Base-by-base conservation (phyloP, 371 early-diverging fungal genomes). In the Lichtheimia ornata region DNA sequence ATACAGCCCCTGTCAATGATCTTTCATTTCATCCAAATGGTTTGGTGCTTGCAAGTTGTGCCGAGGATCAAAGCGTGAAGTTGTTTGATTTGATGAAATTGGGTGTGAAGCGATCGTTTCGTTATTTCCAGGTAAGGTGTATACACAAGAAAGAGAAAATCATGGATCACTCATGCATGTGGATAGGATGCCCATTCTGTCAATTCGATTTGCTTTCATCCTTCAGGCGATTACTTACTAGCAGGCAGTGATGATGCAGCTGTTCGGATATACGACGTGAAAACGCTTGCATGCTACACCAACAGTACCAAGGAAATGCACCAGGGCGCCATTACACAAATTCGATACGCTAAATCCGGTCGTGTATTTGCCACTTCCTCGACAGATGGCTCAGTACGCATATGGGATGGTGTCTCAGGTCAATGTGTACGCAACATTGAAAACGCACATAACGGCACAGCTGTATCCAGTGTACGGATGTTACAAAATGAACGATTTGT, bases 11-110 rank as follows among this genome's bases (percentile, higher is more conserved):
- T 28, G 89, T 97, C 22, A 95, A 91, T 35, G 95, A 94, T 57
- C 72, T 95, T 11, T 85, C 87, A 35, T 97, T 96, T 70, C 97
- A 97, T 65, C 97, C 97, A 6, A 95, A 95, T 62, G 93, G 94
- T 15, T 73, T 89, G 9, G 92, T 94, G 3, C 81, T 97, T 28
- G 97, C 96, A 1, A 89, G 91, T 49, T 90, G 94, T 64, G 87
- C 94, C 1, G 93, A 93, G 25, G 97, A 97, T 63, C 84, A 78
- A 63, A 82, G 82, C 47, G 89, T 96, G 62, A 94, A 94, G 73
- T 67, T 97, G 50, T 97, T 90, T 69, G 97, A 96, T 73, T 71
- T 97, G 51, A 85, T 89, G 24, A 90, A 88, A 62, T 79, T 88
- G 7, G 84, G 86, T 27, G 89, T 90, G 14, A 94, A 94, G 63